Evolutionary conservation across 371 early-diverging fungal genomes (phyloP).

Genomic region (Funneliformis caledonium): DNA sequence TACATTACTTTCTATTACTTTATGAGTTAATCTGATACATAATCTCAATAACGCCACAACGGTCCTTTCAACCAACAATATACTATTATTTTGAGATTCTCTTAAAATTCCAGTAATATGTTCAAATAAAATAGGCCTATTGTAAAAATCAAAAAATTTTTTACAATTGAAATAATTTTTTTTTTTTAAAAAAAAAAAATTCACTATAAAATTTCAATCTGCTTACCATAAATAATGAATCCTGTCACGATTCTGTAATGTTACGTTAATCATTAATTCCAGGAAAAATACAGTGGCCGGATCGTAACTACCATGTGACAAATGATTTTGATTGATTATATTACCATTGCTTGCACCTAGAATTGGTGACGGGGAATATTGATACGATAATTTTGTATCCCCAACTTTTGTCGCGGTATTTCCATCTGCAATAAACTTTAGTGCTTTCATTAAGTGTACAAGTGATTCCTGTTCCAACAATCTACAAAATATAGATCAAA

Average conservation of each 20-base stretch:
- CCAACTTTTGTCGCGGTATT: slow-evolving; percentile 21
- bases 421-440: slow-evolving; percentile 41
- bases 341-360: background rate
- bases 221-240: slow-evolving; percentile 65
- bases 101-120: slow-evolving; percentile 72
- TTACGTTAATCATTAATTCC: slow-evolving; percentile 75
- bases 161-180: slow-evolving; percentile 9
- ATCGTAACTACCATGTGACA: slow-evolving; percentile 56
- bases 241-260: slow-evolving; percentile 74
- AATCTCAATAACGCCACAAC: slow-evolving; percentile 77
- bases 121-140: slow-evolving; percentile 67
- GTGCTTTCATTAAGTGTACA: slow-evolving; percentile 58
- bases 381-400: background rate
- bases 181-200: slow-evolving; percentile 41
- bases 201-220: slow-evolving; percentile 30
- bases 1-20: slow-evolving; percentile 63
- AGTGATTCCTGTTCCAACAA: slow-evolving; percentile 70
- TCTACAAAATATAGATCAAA: slow-evolving; percentile 43
- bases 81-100: slow-evolving; percentile 71
- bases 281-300: slow-evolving; percentile 74
- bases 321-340: background rate
- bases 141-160: background rate
- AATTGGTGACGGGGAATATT: background rate
- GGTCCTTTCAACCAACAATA: slow-evolving; percentile 73
- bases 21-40: slow-evolving; percentile 71